phyloP scores from a whole-genome alignment of 768 basidiomycete species.

The Mycena haematopus region DNA sequence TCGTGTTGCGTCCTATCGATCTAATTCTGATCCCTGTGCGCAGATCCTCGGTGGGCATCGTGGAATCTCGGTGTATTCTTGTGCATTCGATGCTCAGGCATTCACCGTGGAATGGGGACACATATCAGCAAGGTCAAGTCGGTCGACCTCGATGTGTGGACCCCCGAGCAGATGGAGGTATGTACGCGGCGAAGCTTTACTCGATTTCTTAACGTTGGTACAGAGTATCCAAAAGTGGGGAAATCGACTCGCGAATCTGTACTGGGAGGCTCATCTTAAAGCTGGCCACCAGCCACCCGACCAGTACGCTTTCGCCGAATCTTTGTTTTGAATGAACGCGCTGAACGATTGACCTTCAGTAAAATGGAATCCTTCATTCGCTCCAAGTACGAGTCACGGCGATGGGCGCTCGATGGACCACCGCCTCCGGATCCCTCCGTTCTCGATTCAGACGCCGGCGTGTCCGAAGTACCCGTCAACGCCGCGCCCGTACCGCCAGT shows the following conservation, averaged over 20 bases:
- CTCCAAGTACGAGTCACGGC: constrained; percentile 91
- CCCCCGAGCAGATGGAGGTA: constrained; percentile 96
- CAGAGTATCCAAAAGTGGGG: constrained; percentile 87
- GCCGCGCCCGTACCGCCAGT: constrained; percentile 37
- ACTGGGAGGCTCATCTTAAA: constrained; percentile 97
- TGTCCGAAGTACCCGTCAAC: constrained; percentile 36
- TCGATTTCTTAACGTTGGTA: neutral
- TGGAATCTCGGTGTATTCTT: constrained; percentile 97
- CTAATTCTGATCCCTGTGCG: constrained; percentile 12
- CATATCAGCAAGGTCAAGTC: constrained; percentile 98
- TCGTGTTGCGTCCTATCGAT: constrained; percentile 22
- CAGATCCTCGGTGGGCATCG: constrained; percentile 97
- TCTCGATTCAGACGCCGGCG: constrained; percentile 57
- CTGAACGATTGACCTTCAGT: constrained; percentile 46
- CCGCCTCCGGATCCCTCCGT: constrained; percentile 81
- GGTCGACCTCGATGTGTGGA: constrained; percentile 97
- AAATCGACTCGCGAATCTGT: constrained; percentile 88
- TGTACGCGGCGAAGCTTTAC: neutral
- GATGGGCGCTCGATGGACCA: constrained; percentile 95
- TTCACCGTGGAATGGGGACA: constrained; percentile 97
- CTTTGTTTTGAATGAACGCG: neutral
- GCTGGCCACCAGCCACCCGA: constrained; percentile 91
- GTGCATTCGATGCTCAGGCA: constrained; percentile 96
- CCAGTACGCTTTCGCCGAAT: constrained; percentile 65
- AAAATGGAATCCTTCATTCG: constrained; percentile 99